A percentile compares a stretch with the other conserved stretches of the same genome.
Conservation (phyloP, 176 grass and related monocot species). For the Tuctoria greenei region DNA sequence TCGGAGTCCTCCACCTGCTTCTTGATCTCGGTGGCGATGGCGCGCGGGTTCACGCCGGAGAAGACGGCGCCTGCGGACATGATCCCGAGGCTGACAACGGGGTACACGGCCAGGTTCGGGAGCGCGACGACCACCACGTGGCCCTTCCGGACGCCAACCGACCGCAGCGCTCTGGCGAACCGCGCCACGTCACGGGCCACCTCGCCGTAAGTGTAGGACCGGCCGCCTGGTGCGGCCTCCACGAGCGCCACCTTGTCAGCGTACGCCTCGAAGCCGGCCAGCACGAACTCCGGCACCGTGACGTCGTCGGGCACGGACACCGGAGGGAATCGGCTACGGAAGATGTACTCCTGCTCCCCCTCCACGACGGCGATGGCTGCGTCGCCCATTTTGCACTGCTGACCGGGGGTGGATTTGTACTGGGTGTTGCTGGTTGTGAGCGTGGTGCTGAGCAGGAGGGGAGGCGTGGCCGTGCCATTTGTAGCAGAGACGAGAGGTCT, state of each 20-base stretch:
- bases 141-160: slow-evolving; percentile 64
- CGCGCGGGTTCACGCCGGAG: slow-evolving; percentile 70
- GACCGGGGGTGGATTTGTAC: too few species aligned
- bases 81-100: slow-evolving; percentile 66
- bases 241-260: slow-evolving; percentile 67
- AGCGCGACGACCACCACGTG: slow-evolving; percentile 76
- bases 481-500: slow-evolving; percentile 42
- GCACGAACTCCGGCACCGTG: slow-evolving; percentile 78
- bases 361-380: background rate
- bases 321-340: slow-evolving; percentile 58
- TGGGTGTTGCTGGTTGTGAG: background rate
- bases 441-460: background rate
- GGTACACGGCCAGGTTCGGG: slow-evolving; percentile 75
- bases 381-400: slow-evolving; percentile 45
- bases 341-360: slow-evolving; percentile 61
- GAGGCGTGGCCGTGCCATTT: slow-evolving; percentile 29
- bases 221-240: slow-evolving; percentile 50
- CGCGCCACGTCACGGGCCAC: slow-evolving; percentile 46
- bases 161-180: slow-evolving; percentile 67
- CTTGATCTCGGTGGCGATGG: slow-evolving; percentile 54
- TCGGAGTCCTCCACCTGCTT: slow-evolving; percentile 85
- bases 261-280: slow-evolving; percentile 52
- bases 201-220: slow-evolving; percentile 68
- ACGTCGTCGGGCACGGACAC: slow-evolving; percentile 60
- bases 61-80: slow-evolving; percentile 77